These are phyloP conservation scores for Lasiodiplodia theobromae DNA, from an alignment of 2,329 filamentous ascomycete genomes.

Conservation along the genomic window DNA sequence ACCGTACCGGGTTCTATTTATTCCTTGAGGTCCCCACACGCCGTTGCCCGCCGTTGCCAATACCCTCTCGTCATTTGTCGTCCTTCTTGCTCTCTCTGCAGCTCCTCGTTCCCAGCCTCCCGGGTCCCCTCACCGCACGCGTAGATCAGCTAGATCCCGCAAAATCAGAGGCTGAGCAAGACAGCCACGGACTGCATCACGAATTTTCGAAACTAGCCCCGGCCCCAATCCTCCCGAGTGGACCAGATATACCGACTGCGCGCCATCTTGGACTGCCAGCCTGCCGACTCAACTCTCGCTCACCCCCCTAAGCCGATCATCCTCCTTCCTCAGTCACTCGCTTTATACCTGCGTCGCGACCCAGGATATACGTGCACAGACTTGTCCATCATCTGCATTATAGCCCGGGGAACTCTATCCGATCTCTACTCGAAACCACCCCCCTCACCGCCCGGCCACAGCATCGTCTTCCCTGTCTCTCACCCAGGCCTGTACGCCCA, in stretches of 20 bases:
- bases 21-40: conserved; percentile 25
- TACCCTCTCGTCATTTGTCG: conserved; percentile 11
- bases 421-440: conserved; percentile 29
- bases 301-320: conserved; percentile 7
- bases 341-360: conserved; percentile 7
- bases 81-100: conserved; percentile 17
- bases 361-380: conserved; percentile 25
- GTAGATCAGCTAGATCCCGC: conserved; percentile 21
- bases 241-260: conserved; percentile 10
- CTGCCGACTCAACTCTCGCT: neutral
- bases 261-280: neutral
- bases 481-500: conserved; percentile 7
- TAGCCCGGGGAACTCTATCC: conserved; percentile 21
- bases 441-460: conserved; percentile 28
- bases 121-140: conserved; percentile 21
- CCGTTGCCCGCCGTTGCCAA: conserved; percentile 23
- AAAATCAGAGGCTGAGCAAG: conserved; percentile 24
- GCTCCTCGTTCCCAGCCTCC: conserved; percentile 8
- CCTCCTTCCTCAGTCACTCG: conserved; percentile 15
- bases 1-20: conserved; percentile 29
- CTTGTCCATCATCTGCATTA: neutral
- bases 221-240: conserved; percentile 19
- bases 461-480: conserved; percentile 15
- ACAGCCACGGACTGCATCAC: conserved; percentile 30
- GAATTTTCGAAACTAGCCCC: conserved; percentile 29